A percentile compares a stretch with the other conserved stretches of the same genome.
Evolutionary conservation across 1,284 basidiomycete genomes (phyloP).

Genomic region (Pseudozyma thailandica): DNA sequence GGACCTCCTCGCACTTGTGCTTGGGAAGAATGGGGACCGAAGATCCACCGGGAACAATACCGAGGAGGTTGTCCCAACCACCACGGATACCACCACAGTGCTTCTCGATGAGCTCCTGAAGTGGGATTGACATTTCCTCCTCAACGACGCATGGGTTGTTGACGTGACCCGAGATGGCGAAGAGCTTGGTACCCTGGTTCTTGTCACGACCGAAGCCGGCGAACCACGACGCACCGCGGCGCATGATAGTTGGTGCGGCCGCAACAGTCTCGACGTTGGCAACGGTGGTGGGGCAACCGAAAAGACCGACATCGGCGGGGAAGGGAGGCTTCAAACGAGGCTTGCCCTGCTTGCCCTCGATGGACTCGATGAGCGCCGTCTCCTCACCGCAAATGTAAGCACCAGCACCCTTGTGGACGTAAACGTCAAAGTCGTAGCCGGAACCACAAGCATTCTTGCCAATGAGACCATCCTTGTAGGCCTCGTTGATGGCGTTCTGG

Average conservation of each 20-base stretch:
- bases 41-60: conserved; percentile 92
- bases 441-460: conserved; percentile 92
- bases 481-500: conserved; percentile 93
- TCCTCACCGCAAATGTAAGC: conserved; percentile 99
- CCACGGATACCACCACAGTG: conserved; percentile 94
- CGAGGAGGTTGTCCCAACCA: conserved; percentile 95
- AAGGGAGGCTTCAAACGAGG: conserved; percentile 98
- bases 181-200: conserved; percentile 95
- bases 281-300: conserved; percentile 95
- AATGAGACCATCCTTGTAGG: conserved; percentile 89
- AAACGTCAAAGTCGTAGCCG: conserved; percentile 94
- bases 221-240: conserved; percentile 92
- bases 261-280: conserved; percentile 99
- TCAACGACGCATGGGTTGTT: conserved; percentile 98
- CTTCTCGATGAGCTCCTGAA: conserved; percentile 92
- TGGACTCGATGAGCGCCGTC: conserved; percentile 93
- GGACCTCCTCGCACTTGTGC: conserved; percentile 66
- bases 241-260: conserved; percentile 94
- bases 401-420: conserved; percentile 94
- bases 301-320: conserved; percentile 96
- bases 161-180: conserved; percentile 94
- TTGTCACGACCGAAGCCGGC: conserved; percentile 89
- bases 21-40: conserved; percentile 94
- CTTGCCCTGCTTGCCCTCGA: conserved; percentile 98
- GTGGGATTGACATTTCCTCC: conserved; percentile 98